Evolutionary conservation across 2,329 filamentous ascomycete genomes (phyloP).

Genomic region (Dactylella cylindrospora): DNA sequence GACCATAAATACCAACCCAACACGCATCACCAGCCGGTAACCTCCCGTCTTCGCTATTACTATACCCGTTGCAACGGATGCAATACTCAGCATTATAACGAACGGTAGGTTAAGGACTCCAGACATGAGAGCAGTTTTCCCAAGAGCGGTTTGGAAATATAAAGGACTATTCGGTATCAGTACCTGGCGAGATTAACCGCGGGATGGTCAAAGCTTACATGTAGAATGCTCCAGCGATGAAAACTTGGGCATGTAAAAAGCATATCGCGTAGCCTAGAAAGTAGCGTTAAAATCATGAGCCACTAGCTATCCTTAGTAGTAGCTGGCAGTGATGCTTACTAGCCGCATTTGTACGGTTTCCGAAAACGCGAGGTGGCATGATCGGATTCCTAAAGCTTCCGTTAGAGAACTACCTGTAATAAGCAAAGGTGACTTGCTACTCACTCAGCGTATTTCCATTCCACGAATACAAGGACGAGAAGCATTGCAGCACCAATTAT

Average conservation of each 20-base stretch:
- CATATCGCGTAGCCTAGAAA: constrained; percentile 53
- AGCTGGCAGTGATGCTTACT: constrained; percentile 48
- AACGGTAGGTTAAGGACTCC: constrained; percentile 65
- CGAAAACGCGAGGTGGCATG: constrained; percentile 67
- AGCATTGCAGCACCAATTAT: constrained; percentile 61
- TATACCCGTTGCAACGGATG: constrained; percentile 54
- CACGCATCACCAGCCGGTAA: constrained; percentile 61
- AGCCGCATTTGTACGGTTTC: constrained; percentile 60
- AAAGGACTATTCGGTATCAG: constrained; percentile 7
- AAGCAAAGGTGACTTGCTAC: not conserved
- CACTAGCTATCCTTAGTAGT: not conserved
- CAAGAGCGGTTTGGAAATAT: constrained; percentile 70
- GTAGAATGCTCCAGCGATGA: constrained; percentile 64
- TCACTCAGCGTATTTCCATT: constrained; percentile 64
- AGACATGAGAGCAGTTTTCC: constrained; percentile 63
- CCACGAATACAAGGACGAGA: constrained; percentile 61
- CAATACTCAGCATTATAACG: constrained; percentile 56
- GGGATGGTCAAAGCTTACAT: constrained; percentile 9
- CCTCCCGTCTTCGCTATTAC: constrained; percentile 66
- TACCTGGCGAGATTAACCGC: not conserved
- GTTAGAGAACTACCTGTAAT: not conserved
- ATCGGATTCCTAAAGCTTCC: constrained; percentile 56
- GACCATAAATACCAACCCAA: constrained; percentile 62
- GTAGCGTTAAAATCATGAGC: constrained; percentile 56
- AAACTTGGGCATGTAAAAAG: constrained; percentile 60